Evolutionary conservation across 1,284 basidiomycete genomes (phyloP).

Genomic region (Bondarzewia mesenterica): DNA sequence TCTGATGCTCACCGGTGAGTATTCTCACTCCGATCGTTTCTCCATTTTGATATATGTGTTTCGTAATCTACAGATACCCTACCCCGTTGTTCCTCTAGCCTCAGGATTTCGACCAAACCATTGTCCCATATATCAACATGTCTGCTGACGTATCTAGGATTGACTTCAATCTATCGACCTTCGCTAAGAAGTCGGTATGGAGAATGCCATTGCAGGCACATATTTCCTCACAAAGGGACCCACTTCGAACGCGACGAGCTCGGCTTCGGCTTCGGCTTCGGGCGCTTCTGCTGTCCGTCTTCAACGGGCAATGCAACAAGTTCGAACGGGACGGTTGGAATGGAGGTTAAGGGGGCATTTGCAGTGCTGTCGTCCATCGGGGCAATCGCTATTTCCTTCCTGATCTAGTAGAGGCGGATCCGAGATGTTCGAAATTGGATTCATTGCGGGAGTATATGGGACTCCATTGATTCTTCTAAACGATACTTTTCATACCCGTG

Average conservation of each 20-base stretch:
- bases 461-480: too few relatives aligned
- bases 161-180: slow-evolving; percentile 23
- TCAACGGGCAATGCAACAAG: background rate
- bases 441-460: too few relatives aligned
- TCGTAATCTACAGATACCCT: slow-evolving; percentile 16
- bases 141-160: slow-evolving; percentile 17
- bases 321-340: background rate
- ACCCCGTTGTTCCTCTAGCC: slow-evolving; percentile 22
- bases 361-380: background rate
- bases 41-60: background rate
- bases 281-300: background rate
- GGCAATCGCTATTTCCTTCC: too few relatives aligned
- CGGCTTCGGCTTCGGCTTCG: background rate
- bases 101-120: slow-evolving; percentile 15
- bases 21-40: background rate
- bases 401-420: too few relatives aligned
- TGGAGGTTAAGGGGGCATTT: background rate
- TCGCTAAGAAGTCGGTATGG: slow-evolving; percentile 19
- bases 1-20: slow-evolving; percentile 42
- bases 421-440: too few relatives aligned
- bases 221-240: slow-evolving; percentile 20
- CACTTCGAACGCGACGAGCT: background rate
- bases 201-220: slow-evolving; percentile 22
- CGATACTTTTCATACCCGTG: too few relatives aligned
- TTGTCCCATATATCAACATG: slow-evolving; percentile 14